Evolutionary conservation across 768 basidiomycete species (phyloP).

Genomic region (Podaxis sp.): DNA sequence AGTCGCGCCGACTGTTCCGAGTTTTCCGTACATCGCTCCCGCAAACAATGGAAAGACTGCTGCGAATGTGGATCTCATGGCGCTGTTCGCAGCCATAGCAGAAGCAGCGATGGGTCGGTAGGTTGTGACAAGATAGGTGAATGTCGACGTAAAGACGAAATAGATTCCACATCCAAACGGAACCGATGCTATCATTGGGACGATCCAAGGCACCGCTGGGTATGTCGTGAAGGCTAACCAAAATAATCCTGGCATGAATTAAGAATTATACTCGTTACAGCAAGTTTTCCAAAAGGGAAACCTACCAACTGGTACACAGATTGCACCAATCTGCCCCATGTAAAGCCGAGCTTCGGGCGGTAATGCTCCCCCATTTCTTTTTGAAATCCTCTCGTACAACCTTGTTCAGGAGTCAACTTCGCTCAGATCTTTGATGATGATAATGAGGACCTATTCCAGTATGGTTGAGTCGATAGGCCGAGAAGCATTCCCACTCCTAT

Average conservation of each 20-base stretch:
- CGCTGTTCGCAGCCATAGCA: conserved; percentile 67
- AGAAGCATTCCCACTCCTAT: conserved; percentile 58
- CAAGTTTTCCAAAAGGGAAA: conserved; percentile 28
- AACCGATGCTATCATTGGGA: conserved; percentile 60
- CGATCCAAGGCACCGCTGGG: conserved; percentile 58
- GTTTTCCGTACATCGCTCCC: conserved; percentile 63
- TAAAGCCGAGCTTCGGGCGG: conserved; percentile 68
- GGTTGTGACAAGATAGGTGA: conserved; percentile 70
- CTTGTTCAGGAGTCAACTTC: conserved; percentile 23
- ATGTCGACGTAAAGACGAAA: conserved; percentile 69
- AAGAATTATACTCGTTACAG: background rate
- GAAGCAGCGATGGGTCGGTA: conserved; percentile 68
- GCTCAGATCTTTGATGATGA: background rate
- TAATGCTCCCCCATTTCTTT: conserved; percentile 41
- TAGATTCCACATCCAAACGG: conserved; percentile 68
- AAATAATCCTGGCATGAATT: conserved; percentile 43
- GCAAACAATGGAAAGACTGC: conserved; percentile 66
- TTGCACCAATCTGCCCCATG: conserved; percentile 67
- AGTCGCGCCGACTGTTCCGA: conserved; percentile 72
- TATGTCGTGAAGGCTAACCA: conserved; percentile 61
- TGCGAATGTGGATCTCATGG: conserved; percentile 60
- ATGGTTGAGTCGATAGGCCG: conserved; percentile 52
- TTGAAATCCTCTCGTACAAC: conserved; percentile 34
- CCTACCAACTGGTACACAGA: conserved; percentile 61
- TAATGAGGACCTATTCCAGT: conserved; percentile 47